Conservation (phyloP, 1,139 yeast species). For the Suhomyces panamericanus region DNA sequence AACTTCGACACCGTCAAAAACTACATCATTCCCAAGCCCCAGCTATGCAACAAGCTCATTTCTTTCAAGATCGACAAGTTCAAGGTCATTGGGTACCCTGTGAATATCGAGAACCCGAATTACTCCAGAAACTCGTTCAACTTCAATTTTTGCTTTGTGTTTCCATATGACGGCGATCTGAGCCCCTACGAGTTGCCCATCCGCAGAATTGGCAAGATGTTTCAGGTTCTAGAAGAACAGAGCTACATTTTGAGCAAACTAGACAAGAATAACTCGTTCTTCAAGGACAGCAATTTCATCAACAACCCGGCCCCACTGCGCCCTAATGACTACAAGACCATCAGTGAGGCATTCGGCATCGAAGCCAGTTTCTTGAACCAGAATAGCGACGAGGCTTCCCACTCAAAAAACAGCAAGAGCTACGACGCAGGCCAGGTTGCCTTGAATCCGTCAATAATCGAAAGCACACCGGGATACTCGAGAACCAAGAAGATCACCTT, state of each 20-base stretch:
- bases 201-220: slow-evolving; percentile 82
- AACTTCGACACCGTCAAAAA: slow-evolving; percentile 86
- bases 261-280: slow-evolving; percentile 39
- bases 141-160: slow-evolving; percentile 90
- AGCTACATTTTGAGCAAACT: slow-evolving; percentile 67
- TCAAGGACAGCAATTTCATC: slow-evolving; percentile 24
- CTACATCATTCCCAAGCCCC: slow-evolving; percentile 92
- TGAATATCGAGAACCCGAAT: slow-evolving; percentile 67
- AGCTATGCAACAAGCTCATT: slow-evolving; percentile 77
- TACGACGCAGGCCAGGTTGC: slow-evolving; percentile 4
- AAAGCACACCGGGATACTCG: slow-evolving; percentile 41
- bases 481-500: slow-evolving; percentile 46
- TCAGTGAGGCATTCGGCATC: slow-evolving; percentile 11
- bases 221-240: slow-evolving; percentile 88
- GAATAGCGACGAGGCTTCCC: not conserved
- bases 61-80: slow-evolving; percentile 70
- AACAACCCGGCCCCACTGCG: not conserved
- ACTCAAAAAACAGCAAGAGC: not conserved
- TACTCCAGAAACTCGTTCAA: slow-evolving; percentile 90
- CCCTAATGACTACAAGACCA: not conserved
- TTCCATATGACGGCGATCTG: slow-evolving; percentile 77
- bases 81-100: slow-evolving; percentile 88
- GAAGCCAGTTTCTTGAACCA: slow-evolving; percentile 9
- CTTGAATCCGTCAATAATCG: slow-evolving; percentile 6
- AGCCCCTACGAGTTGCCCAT: slow-evolving; percentile 87